These are phyloP conservation scores for Neovahlkampfia damariscottae DNA, from an alignment of 78 protist species.

Conservation along the genomic window DNA sequence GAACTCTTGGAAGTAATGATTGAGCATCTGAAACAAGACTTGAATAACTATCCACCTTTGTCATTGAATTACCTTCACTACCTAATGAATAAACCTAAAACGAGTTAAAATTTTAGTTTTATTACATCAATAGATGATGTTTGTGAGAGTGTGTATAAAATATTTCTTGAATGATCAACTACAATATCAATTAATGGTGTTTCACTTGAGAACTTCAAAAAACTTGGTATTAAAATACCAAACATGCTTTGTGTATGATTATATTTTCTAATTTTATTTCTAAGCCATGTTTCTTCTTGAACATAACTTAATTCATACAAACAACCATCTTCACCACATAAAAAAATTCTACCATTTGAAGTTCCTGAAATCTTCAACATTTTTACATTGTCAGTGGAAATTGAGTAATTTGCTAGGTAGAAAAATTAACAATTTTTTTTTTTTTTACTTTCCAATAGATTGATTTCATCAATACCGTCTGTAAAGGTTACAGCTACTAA, in stretches of 20 bases:
- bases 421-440: neutral
- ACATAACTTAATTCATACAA: conserved; percentile 8
- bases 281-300: neutral
- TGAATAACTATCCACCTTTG: neutral
- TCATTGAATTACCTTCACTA: neutral
- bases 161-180: neutral
- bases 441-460: neutral
- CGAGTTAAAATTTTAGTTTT: neutral
- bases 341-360: neutral
- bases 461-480: neutral
- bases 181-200: conserved; percentile 2
- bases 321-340: conserved; percentile 20
- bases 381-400: conserved; percentile 20
- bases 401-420: neutral
- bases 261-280: neutral
- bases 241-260: neutral
- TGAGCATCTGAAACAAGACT: neutral
- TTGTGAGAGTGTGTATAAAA: conserved; percentile 14
- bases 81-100: neutral
- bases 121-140: no score
- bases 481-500: neutral
- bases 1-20: neutral
- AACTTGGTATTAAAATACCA: neutral
- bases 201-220: neutral
- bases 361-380: neutral